A percentile compares a stretch with the other conserved stretches of the same genome.
phyloP scores from a whole-genome alignment of 2,329 filamentous ascomycete species.

The Phaeophleospora eucalypticola region DNA sequence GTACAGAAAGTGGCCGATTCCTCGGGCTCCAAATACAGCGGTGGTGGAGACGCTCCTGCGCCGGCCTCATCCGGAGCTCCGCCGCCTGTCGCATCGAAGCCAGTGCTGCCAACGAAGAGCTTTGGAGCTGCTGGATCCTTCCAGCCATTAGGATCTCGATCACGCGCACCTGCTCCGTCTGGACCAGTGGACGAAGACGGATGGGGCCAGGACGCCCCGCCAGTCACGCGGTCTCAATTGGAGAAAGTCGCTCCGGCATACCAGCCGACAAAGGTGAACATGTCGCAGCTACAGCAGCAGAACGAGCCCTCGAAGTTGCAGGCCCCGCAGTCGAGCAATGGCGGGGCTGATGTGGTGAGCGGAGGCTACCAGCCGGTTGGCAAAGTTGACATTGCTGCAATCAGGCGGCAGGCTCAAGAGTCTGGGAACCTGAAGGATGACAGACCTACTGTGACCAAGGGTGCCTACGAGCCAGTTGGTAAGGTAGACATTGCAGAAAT shows the following conservation, averaged over 20 bases:
- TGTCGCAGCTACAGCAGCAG: slow-evolving; percentile 76
- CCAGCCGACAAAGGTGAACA: slow-evolving; percentile 91
- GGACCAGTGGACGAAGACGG: slow-evolving; percentile 73
- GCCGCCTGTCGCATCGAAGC: slow-evolving; percentile 78
- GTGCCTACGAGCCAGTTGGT: slow-evolving; percentile 88
- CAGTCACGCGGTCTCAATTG: slow-evolving; percentile 76
- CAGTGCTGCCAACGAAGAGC: slow-evolving; percentile 75
- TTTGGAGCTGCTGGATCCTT: slow-evolving; percentile 51
- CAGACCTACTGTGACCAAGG: slow-evolving; percentile 79
- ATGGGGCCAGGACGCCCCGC: slow-evolving; percentile 94
- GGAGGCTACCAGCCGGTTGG: slow-evolving; percentile 91
- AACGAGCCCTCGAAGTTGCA: slow-evolving; percentile 62
- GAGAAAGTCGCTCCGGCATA: slow-evolving; percentile 93
- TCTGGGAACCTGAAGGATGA: slow-evolving; percentile 59
- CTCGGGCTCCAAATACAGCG: slow-evolving; percentile 90
- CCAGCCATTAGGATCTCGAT: slow-evolving; percentile 65
- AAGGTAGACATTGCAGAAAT: slow-evolving; percentile 98
- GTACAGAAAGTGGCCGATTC: slow-evolving; percentile 92
- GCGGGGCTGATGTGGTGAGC: slow-evolving; percentile 62
- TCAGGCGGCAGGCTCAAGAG: slow-evolving; percentile 70
- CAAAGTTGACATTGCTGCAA: slow-evolving; percentile 94
- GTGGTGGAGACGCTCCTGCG: slow-evolving; percentile 48
- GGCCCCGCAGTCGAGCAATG: slow-evolving; percentile 45
- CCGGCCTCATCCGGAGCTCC: slow-evolving; percentile 50
- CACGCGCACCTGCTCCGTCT: slow-evolving; percentile 50